A percentile compares a stretch with the other conserved stretches of the same genome.
phyloP scores from a whole-genome alignment of 192 early-diverging fungal genomes.

The Coemansia interrupta region DNA sequence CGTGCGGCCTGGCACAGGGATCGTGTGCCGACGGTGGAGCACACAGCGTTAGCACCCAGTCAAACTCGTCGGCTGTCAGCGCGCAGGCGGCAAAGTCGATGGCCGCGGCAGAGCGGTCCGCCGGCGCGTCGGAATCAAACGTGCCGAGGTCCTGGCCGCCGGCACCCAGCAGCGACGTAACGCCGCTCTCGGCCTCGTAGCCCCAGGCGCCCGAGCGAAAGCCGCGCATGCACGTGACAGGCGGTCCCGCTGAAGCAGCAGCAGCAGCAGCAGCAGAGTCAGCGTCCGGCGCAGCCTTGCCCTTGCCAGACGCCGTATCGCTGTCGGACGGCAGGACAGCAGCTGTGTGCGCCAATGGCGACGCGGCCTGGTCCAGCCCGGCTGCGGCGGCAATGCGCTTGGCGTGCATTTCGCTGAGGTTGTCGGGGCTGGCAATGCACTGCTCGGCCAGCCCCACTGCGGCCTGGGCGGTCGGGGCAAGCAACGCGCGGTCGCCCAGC shows the following conservation, averaged over 20 bases:
- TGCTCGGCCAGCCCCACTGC: slow-evolving; percentile 30
- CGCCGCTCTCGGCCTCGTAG: slow-evolving; percentile 42
- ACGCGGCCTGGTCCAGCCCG: not conserved
- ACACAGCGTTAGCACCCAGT: slow-evolving; percentile 22
- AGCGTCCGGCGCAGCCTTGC: not conserved
- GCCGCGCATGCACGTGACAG: slow-evolving; percentile 11
- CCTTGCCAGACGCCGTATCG: not conserved
- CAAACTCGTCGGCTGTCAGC: slow-evolving; percentile 20
- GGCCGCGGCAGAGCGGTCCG: not conserved
- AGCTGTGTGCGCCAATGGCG: not conserved
- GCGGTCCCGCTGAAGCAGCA: not conserved
- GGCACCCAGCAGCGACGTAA: slow-evolving; percentile 25
- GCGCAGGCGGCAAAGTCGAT: slow-evolving; percentile 20
- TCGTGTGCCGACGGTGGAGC: not conserved
- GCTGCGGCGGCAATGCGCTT: slow-evolving; percentile 12
- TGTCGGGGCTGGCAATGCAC: slow-evolving; percentile 21
- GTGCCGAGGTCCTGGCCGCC: not conserved
- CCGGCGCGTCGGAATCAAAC: slow-evolving; percentile 1
- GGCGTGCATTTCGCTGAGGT: slow-evolving; percentile 21
- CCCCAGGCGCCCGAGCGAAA: slow-evolving; percentile 38
- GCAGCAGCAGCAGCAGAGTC: slow-evolving; percentile 1
- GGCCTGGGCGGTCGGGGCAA: slow-evolving; percentile 3
- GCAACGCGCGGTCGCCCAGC: not conserved
- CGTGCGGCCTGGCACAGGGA: not conserved
- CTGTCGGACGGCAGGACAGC: no score